A percentile compares a stretch with the other conserved stretches of the same genome.
Evolutionary conservation across 805 yeast species (phyloP).

Genomic region (Saccharomycopsis amapae): DNA sequence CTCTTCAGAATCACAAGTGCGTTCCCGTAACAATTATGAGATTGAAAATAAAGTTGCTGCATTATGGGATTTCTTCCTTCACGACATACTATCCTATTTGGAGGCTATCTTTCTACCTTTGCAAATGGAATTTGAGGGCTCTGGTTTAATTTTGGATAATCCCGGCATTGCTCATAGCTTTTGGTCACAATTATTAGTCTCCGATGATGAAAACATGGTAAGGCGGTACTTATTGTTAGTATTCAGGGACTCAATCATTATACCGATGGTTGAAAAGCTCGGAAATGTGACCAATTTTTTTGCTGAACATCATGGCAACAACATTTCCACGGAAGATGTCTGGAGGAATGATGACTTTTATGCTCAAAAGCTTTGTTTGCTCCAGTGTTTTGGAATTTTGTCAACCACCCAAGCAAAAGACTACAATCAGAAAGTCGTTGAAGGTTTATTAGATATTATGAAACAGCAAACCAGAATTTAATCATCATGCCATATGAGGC

Average conservation of each 20-base stretch:
- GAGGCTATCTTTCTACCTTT: constrained; percentile 58
- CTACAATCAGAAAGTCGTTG: constrained; percentile 52
- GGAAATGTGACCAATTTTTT: constrained; percentile 28
- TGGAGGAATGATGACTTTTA: constrained; percentile 34
- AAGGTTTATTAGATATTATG: constrained; percentile 34
- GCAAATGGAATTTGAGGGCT: constrained; percentile 37
- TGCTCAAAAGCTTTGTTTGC: constrained; percentile 34
- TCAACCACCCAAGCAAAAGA: constrained; percentile 47
- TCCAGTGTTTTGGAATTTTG: constrained; percentile 58
- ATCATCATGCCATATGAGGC: too few relatives aligned
- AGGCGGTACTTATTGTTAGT: constrained; percentile 36
- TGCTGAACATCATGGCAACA: constrained; percentile 28
- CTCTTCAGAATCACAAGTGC: background rate
- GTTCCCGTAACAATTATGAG: constrained; percentile 4
- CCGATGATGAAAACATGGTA: constrained; percentile 27
- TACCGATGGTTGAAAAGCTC: constrained; percentile 44
- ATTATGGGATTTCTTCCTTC: constrained; percentile 53
- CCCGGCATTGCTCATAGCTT: constrained; percentile 27
- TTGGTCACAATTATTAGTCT: constrained; percentile 22
- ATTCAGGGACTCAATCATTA: constrained; percentile 46
- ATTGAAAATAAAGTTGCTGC: constrained; percentile 28
- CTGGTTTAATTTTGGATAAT: constrained; percentile 26
- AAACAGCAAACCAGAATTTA: constrained; percentile 14
- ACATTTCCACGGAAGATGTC: constrained; percentile 30
- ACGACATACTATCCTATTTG: constrained; percentile 48